A percentile compares a stretch with the other conserved stretches of the same genome.
Evolutionary conservation across 345 rosid species (phyloP).

Genomic region (Clausena lansium): DNA sequence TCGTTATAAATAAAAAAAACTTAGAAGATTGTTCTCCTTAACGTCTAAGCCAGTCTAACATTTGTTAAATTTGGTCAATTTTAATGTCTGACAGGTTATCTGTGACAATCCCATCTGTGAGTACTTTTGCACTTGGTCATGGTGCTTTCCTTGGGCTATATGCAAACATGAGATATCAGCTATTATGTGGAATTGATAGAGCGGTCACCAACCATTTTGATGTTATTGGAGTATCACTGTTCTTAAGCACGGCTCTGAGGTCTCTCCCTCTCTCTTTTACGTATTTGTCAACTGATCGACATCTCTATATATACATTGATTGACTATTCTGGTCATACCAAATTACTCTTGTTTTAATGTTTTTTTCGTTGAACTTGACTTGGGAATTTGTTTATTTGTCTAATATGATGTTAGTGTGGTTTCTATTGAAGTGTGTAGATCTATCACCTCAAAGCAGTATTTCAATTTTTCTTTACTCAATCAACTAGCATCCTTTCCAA

Average conservation of each 20-base stretch:
- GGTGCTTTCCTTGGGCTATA: constrained; percentile 95
- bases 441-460: not conserved
- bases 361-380: not conserved
- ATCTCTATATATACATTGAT: not conserved
- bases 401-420: not conserved
- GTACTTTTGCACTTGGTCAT: constrained; percentile 73
- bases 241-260: constrained; percentile 89
- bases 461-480: not conserved
- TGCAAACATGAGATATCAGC: constrained; percentile 83
- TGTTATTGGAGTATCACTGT: constrained; percentile 88
- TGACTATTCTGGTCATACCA: not conserved
- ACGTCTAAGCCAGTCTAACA: too few relatives aligned
- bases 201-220: constrained; percentile 73
- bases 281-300: not conserved
- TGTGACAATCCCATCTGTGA: constrained; percentile 70
- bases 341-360: not conserved
- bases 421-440: not conserved
- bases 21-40: too few relatives aligned
- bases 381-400: not conserved
- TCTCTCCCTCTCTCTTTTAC: constrained; percentile 19
- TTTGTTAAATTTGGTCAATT: too few relatives aligned
- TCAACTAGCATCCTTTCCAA: not conserved
- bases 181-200: constrained; percentile 78
- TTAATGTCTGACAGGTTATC: constrained; percentile 98
- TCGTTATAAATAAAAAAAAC: too few relatives aligned